These are phyloP conservation scores for Boletus eberwhitei DNA, from an alignment of 768 basidiomycete species.

Conservation along the genomic window DNA sequence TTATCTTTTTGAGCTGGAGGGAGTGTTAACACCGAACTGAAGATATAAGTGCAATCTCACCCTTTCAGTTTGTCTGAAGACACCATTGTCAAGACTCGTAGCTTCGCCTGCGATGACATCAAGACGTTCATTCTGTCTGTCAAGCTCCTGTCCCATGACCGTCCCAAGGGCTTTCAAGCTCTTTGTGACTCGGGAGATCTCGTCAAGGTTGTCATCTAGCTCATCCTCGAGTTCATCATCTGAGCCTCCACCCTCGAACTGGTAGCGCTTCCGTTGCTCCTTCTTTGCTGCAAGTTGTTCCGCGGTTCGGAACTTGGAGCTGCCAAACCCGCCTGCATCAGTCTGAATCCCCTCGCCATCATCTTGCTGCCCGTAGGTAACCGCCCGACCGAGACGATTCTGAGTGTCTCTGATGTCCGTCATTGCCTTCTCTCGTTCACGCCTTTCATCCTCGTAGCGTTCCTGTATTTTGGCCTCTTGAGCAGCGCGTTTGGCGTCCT, in stretches of 20 bases:
- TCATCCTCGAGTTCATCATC: constrained; percentile 97
- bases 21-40: constrained; percentile 4
- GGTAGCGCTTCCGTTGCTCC: constrained; percentile 77
- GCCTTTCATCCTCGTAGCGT: constrained; percentile 84
- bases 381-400: constrained; percentile 75
- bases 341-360: constrained; percentile 41
- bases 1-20: constrained; percentile 58
- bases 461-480: constrained; percentile 80
- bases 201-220: constrained; percentile 86
- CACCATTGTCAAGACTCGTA: constrained; percentile 64
- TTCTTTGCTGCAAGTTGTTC: constrained; percentile 55
- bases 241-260: constrained; percentile 86
- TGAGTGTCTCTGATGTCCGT: constrained; percentile 84
- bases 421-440: constrained; percentile 82
- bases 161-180: constrained; percentile 73
- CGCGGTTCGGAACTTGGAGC: constrained; percentile 42
- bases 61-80: constrained; percentile 80
- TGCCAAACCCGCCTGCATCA: constrained; percentile 35
- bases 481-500: constrained; percentile 83
- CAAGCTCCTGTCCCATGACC: constrained; percentile 86
- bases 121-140: constrained; percentile 80
- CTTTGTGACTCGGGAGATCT: constrained; percentile 75
- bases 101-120: constrained; percentile 78
- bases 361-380: constrained; percentile 52
- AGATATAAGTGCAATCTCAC: constrained; percentile 41